Evolutionary conservation across 2,329 filamentous ascomycete genomes (phyloP).

Genomic region (Ophiocordyceps unilateralis): DNA sequence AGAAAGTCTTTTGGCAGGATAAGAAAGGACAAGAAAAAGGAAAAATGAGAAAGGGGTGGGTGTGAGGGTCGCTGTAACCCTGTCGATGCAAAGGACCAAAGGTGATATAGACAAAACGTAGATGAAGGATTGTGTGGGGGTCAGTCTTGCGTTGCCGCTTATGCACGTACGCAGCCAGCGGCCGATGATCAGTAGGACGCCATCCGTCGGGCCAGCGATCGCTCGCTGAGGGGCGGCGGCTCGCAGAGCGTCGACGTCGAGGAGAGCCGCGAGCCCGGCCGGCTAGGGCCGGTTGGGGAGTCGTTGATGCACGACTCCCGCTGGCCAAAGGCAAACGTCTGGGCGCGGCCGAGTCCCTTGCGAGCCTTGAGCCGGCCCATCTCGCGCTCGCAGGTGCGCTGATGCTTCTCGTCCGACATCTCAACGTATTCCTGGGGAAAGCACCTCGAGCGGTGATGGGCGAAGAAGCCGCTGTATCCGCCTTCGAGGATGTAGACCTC

Average conservation of each 20-base stretch:
- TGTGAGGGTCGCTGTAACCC: not conserved
- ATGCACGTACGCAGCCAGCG: conserved; percentile 5
- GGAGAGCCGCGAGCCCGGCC: conserved; percentile 21
- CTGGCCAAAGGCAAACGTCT: conserved; percentile 90
- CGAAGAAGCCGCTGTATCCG: conserved; percentile 88
- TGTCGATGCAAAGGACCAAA: not conserved
- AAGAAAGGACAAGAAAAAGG: not conserved
- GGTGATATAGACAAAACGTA: not conserved
- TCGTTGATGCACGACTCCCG: conserved; percentile 37
- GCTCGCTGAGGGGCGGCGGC: conserved; percentile 28
- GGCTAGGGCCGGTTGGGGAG: conserved; percentile 39
- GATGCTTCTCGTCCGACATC: conserved; percentile 87
- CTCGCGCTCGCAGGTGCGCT: conserved; percentile 82
- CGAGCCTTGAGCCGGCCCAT: conserved; percentile 85
- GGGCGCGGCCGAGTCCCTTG: conserved; percentile 68
- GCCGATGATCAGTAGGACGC: conserved; percentile 38
- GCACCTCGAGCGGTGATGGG: conserved; percentile 61
- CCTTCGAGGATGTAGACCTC: conserved; percentile 96
- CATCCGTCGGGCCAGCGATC: conserved; percentile 41
- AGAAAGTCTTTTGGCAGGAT: not conserved
- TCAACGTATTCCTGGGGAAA: conserved; percentile 92
- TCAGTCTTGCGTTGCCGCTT: not conserved
- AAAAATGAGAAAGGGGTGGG: not conserved
- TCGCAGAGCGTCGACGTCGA: conserved; percentile 26
- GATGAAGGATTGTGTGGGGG: not conserved